Base-by-base conservation (phyloP, 352 stramenopile species). In the Globisporangium ultimum region DNA sequence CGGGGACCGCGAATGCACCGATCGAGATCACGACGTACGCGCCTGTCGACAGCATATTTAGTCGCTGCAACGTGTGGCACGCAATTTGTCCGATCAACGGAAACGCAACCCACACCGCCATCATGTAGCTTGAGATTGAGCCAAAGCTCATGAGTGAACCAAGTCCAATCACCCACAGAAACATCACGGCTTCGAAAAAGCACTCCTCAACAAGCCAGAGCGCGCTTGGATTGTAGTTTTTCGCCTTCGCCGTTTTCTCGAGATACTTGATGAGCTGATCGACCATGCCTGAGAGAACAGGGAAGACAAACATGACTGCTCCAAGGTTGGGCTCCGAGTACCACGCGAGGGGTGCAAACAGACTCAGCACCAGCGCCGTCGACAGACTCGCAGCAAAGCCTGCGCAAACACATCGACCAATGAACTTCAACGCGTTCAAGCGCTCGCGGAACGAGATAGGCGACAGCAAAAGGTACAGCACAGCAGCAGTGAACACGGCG, bases 321-420 rank as follows among this genome's bases (percentile, higher is more conserved):
- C 70, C 80, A 8, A 88, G 55, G 41, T 81, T 77, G 7, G 77
- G 74, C 50, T 76, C 63, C 2, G 78, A 81, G 58, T 88, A 93
- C 83, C 83, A 93, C 17, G 79, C 70, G 6, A 93, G 60, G 6
- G 83, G 83, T 0, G 80, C 77, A 54, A 85, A 87, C 32, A 89
- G 51, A 49, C 74, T 84, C n/a, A 93, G 55, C 22, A 90, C 24
- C 28, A 77, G 42, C 3, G 60, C 75, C 17, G 84, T 68, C 13
- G 61, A 55, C n/a, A 93, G 60, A 1, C 66, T 70, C 12, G 70
- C 53, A 0, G 47, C 68, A 20, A 87, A 42, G 6, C 63, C 76
- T 15, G 71, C 50, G 8, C 64, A 71, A 21, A 72, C 64, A 45
- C 74, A 85, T 41, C 65, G 57, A 14, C 59, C 40, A 38, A 87